Evolutionary conservation across 495 filamentous ascomycete genomes (phyloP).

Genomic region (Parachaetomium inaequale): DNA sequence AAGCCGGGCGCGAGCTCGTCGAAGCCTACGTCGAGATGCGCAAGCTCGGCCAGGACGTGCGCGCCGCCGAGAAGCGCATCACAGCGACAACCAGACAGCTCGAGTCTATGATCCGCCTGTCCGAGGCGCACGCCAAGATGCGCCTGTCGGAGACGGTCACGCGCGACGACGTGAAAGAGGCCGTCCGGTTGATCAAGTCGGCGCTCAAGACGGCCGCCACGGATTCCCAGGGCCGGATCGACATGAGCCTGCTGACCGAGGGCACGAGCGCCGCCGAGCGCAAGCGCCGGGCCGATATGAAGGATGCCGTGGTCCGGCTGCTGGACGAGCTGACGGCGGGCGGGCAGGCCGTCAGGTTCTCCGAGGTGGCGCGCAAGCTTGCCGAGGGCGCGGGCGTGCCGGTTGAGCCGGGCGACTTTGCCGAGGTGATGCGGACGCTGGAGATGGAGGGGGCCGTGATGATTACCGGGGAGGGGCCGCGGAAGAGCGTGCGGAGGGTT

Average conservation of each 20-base stretch:
- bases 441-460: constrained; percentile 83
- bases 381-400: constrained; percentile 69
- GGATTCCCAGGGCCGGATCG: constrained; percentile 89
- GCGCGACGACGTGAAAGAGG: constrained; percentile 79
- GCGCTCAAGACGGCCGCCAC: constrained; percentile 98
- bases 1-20: constrained; percentile 75
- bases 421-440: constrained; percentile 69
- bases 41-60: constrained; percentile 90
- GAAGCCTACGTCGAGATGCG: constrained; percentile 93
- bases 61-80: constrained; percentile 88
- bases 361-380: constrained; percentile 69
- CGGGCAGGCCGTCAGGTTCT: constrained; percentile 67
- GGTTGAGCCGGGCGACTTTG: constrained; percentile 74
- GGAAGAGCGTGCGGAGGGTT: constrained; percentile 77
- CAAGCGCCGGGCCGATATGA: constrained; percentile 75
- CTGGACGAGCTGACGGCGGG: constrained; percentile 74
- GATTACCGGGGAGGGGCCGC: constrained; percentile 78
- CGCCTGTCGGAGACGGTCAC: constrained; percentile 74
- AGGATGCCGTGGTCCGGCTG: constrained; percentile 66
- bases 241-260: constrained; percentile 92
- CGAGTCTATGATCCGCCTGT: constrained; percentile 93
- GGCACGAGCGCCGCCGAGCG: constrained; percentile 83
- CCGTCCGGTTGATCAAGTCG: constrained; percentile 83
- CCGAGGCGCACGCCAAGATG: constrained; percentile 98
- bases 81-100: constrained; percentile 95